Conservation (phyloP, 768 basidiomycete species). For the Hortiboletus flavorubellus region DNA sequence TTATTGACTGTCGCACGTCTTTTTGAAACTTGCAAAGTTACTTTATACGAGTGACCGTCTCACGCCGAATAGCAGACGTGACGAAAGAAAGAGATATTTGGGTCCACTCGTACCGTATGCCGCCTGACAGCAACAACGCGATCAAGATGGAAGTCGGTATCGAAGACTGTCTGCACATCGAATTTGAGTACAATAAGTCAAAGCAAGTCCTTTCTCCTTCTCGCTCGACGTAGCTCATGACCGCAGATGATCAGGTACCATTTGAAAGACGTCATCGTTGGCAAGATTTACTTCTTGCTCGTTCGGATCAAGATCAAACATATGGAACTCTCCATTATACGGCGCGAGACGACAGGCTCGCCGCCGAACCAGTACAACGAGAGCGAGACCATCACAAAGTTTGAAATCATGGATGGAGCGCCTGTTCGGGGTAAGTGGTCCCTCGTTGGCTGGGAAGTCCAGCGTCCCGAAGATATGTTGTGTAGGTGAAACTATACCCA, state of each 20-base stretch:
- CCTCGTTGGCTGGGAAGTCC: not conserved
- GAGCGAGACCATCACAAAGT: constrained; percentile 98
- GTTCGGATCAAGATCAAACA: constrained; percentile 99
- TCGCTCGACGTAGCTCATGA: not conserved
- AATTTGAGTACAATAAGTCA: constrained; percentile 99
- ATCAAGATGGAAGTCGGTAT: constrained; percentile 99
- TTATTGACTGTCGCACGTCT: not conserved
- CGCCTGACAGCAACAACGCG: constrained; percentile 94
- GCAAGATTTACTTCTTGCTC: constrained; percentile 98
- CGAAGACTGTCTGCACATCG: constrained; percentile 97
- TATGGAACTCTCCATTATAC: constrained; percentile 98
- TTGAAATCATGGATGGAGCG: constrained; percentile 99
- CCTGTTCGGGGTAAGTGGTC: constrained; percentile 78
- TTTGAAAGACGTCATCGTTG: constrained; percentile 97
- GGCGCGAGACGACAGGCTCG: constrained; percentile 93
- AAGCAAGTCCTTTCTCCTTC: constrained; percentile 56
- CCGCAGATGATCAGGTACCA: constrained; percentile 68
- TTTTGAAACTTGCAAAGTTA: constrained; percentile 53
- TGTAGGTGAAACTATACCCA: constrained; percentile 95
- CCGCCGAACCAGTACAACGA: constrained; percentile 99
- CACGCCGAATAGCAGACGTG: constrained; percentile 90
- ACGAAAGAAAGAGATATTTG: constrained; percentile 91
- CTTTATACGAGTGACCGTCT: constrained; percentile 87
- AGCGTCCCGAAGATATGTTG: not conserved
- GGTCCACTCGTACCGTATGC: constrained; percentile 99